A percentile compares a stretch with the other conserved stretches of the same genome.
phyloP scores from a whole-genome alignment of 495 filamentous ascomycete genomes.

The Aspergillus conjunctus region DNA sequence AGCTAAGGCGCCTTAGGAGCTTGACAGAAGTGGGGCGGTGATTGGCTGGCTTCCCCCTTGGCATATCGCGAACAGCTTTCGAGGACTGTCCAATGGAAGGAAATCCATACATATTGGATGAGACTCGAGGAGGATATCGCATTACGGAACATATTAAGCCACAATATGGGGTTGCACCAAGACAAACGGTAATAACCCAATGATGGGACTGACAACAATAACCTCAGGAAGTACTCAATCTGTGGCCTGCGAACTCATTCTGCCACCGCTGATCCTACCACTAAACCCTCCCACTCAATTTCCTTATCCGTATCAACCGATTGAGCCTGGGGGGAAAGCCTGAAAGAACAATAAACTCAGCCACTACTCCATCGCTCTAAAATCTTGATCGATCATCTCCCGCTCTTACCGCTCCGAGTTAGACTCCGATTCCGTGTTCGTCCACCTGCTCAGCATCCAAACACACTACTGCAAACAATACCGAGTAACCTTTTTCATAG shows the following conservation, averaged over 20 bases:
- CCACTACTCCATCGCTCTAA: slow-evolving; percentile 1
- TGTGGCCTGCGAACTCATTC: slow-evolving; percentile 6
- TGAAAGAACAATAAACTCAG: background rate
- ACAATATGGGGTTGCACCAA: too few relatives aligned
- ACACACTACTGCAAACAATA: slow-evolving; percentile 19
- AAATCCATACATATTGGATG: too few relatives aligned
- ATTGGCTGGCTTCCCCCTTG: background rate
- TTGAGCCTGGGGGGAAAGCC: background rate
- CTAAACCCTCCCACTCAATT: slow-evolving; percentile 2
- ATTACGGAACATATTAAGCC: too few relatives aligned
- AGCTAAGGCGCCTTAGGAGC: background rate
- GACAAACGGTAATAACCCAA: too few relatives aligned
- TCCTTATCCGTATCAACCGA: background rate
- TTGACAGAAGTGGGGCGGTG: background rate
- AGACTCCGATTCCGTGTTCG: slow-evolving; percentile 15
- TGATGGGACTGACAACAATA: too few relatives aligned
- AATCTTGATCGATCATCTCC: slow-evolving; percentile 6
- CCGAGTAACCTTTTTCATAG: slow-evolving; percentile 6
- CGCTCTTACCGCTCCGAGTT: slow-evolving; percentile 6
- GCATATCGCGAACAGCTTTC: background rate
- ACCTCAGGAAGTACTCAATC: background rate
- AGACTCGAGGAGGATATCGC: too few relatives aligned
- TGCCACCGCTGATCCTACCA: slow-evolving; percentile 6
- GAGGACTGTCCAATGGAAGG: background rate
- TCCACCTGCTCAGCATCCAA: slow-evolving; percentile 4